Evolutionary conservation across 23 red algal genomes (phyloP).

Genomic region (Gracilaria caudata): DNA sequence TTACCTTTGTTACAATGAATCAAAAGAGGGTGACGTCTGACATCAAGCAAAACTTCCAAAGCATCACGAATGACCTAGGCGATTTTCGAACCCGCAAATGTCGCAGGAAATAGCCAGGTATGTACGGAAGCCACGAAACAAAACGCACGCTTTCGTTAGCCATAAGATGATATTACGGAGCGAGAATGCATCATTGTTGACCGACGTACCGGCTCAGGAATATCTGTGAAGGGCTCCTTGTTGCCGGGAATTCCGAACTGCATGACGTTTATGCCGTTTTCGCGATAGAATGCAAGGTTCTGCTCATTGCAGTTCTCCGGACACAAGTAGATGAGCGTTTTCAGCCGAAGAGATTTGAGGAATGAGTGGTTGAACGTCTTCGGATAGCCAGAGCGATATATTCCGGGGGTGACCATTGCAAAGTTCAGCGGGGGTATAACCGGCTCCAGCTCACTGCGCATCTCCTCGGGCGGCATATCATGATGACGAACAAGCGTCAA

Average conservation of each 20-base stretch:
- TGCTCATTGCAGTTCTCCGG: constrained; percentile 88
- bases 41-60: constrained; percentile 89
- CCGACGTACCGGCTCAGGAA: constrained; percentile 89
- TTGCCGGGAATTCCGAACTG: constrained; percentile 95
- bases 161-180: neutral
- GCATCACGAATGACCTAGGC: constrained; percentile 84
- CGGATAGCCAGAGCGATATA: constrained; percentile 97
- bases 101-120: neutral
- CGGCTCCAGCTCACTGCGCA: constrained; percentile 4
- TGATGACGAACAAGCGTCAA: neutral
- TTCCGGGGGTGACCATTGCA: constrained; percentile 92
- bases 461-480: neutral
- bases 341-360: constrained; percentile 82
- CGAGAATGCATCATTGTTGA: neutral
- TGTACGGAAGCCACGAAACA: neutral
- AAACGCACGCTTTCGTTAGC: constrained; percentile 8
- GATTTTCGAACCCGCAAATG: neutral
- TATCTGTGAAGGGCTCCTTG: constrained; percentile 97
- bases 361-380: constrained; percentile 91
- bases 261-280: constrained; percentile 67
- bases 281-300: constrained; percentile 74
- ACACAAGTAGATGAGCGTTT: constrained; percentile 94
- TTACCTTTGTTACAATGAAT: constrained; percentile 99
- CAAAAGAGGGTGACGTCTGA: constrained; percentile 85
- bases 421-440: constrained; percentile 98